Percentiles rank a stretch among this genome's conserved stretches.
phyloP scores from a whole-genome alignment of 331 rosid species.

The Telfairia occidentalis region DNA sequence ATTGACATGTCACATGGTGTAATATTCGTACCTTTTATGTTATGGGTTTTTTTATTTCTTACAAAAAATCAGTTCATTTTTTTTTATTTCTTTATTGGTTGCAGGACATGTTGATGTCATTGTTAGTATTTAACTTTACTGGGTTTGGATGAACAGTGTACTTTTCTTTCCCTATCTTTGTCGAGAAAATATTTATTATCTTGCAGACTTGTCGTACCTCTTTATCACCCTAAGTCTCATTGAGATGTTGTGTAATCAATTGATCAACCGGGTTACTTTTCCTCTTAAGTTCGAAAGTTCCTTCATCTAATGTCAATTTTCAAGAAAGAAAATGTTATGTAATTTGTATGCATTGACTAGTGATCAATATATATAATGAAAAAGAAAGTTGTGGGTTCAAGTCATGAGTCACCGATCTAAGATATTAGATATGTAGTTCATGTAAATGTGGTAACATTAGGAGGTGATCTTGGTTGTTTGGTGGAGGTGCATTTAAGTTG shows the following conservation, averaged over 20 bases:
- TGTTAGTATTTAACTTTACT: not conserved
- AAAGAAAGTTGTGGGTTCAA: not conserved
- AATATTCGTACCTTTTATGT: not conserved
- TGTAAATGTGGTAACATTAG: not conserved
- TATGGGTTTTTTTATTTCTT: not conserved
- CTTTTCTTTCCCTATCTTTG: not conserved
- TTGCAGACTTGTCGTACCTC: not conserved
- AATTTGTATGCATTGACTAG: not conserved
- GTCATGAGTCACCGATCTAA: not conserved
- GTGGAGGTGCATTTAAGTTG: not conserved
- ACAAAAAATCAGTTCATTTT: not conserved
- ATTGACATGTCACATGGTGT: not conserved
- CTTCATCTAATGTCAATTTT: not conserved
- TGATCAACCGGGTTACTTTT: not conserved
- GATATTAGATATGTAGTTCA: not conserved
- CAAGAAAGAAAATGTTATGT: not conserved
- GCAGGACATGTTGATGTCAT: not conserved
- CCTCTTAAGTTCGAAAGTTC: not conserved
- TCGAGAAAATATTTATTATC: not conserved
- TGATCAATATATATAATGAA: not conserved
- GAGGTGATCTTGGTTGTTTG: not conserved
- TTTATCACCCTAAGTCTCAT: not conserved
- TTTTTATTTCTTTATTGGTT: not conserved
- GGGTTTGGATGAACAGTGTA: not conserved
- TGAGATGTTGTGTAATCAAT: not conserved